Percentiles rank a stretch among this genome's conserved stretches.
phyloP scores from a whole-genome alignment of 441 rosid genomes.

The Corymbia citriodora region DNA sequence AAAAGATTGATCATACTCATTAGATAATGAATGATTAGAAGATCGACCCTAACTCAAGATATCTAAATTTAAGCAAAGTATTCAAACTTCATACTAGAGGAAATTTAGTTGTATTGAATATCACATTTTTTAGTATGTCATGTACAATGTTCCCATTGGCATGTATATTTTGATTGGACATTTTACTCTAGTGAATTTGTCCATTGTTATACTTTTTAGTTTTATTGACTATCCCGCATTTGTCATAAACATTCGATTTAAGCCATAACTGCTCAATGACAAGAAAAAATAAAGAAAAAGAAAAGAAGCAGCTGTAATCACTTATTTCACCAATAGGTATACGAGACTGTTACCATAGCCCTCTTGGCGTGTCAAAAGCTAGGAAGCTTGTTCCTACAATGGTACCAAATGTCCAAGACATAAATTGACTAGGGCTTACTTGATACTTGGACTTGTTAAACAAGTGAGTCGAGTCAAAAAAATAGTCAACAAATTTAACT shows the following conservation, averaged over 20 bases:
- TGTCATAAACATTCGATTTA: neutral
- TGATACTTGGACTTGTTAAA: fast-evolving
- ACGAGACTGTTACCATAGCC: neutral
- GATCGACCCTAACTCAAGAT: neutral
- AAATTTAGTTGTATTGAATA: neutral
- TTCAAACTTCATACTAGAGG: neutral
- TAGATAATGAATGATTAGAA: neutral
- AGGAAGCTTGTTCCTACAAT: neutral
- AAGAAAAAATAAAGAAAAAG: too few species aligned
- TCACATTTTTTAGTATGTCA: neutral
- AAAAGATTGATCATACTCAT: neutral
- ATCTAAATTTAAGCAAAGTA: neutral
- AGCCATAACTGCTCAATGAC: neutral
- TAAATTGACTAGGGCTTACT: neutral
- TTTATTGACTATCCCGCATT: neutral
- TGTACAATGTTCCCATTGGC: neutral
- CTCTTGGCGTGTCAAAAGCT: neutral
- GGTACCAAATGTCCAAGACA: neutral
- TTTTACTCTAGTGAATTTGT: neutral
- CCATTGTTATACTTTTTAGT: neutral
- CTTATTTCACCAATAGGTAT: neutral
- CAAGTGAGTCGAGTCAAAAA: fast-evolving
- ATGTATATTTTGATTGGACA: neutral
- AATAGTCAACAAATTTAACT: too few species aligned
- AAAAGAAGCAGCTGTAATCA: neutral